Conservation (phyloP, 495 filamentous ascomycete species). For the Oidiodendron maius region DNA sequence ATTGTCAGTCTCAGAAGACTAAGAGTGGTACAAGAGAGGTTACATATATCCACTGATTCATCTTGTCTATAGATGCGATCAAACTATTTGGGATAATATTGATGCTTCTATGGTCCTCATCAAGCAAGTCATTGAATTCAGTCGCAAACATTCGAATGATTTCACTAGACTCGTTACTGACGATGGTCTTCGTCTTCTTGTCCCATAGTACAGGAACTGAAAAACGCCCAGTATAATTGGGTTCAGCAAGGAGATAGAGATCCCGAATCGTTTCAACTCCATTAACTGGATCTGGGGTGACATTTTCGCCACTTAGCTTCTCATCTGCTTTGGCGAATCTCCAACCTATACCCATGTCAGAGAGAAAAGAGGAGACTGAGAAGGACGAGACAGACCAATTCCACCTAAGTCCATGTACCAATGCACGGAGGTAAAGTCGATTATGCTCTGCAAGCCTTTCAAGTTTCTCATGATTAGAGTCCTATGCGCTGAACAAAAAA, state of each 20-base stretch:
- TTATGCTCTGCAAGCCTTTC: conserved; percentile 59
- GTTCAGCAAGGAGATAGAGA: conserved; percentile 64
- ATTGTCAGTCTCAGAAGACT: too few relatives aligned
- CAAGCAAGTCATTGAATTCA: conserved; percentile 55
- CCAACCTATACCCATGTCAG: conserved; percentile 44
- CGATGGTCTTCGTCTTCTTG: conserved; percentile 62
- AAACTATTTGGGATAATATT: conserved; percentile 54
- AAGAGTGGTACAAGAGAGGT: too few relatives aligned
- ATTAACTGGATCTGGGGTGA: conserved; percentile 55
- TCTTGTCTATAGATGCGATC: conserved; percentile 49
- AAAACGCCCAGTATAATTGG: conserved; percentile 65
- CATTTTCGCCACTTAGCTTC: conserved; percentile 38
- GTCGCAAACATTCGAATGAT: conserved; percentile 67
- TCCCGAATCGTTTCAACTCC: conserved; percentile 54
- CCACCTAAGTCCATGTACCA: conserved; percentile 31
- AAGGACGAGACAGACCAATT: conserved; percentile 25
- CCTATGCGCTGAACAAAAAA: conserved; percentile 45
- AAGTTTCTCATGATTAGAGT: conserved; percentile 55
- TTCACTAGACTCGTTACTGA: conserved; percentile 82
- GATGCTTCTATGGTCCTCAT: conserved; percentile 35
- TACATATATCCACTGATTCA: conserved; percentile 63
- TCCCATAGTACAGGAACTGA: conserved; percentile 81
- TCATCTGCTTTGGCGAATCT: conserved; percentile 50
- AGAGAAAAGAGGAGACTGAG: conserved; percentile 42
- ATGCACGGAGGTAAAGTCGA: conserved; percentile 50